A percentile compares a stretch with the other conserved stretches of the same genome.
These are phyloP conservation scores for Nemophila menziesii DNA, from an alignment of 257 asterid species.

Conservation along the genomic window DNA sequence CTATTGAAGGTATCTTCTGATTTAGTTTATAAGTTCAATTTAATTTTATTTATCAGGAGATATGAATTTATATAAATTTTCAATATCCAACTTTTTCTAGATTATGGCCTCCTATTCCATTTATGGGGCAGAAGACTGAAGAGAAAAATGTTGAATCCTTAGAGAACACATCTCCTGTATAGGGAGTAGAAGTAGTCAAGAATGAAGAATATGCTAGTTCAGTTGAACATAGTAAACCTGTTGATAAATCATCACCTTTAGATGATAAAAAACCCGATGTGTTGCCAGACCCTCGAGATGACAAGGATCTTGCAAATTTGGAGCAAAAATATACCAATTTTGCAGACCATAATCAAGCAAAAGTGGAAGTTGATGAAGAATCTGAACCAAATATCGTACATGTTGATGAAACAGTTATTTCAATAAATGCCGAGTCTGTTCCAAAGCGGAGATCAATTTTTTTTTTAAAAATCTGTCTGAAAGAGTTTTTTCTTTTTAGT, in stretches of 20 bases:
- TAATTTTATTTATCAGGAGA: neutral
- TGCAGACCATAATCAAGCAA: constrained; percentile 13
- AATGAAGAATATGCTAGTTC: constrained; percentile 25
- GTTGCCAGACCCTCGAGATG: constrained; percentile 30
- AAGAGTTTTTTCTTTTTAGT: too few species aligned
- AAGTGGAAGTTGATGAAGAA: constrained; percentile 27
- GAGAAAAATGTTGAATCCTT: constrained; percentile 34
- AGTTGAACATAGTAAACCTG: constrained; percentile 21
- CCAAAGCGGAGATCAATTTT: too few species aligned
- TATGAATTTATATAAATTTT: neutral
- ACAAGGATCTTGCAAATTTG: constrained; percentile 18
- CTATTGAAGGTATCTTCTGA: constrained; percentile 42
- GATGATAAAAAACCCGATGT: constrained; percentile 26
- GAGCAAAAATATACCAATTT: constrained; percentile 25
- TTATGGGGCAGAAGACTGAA: constrained; percentile 59
- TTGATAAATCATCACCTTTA: constrained; percentile 30
- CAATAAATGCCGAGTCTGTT: constrained; percentile 11
- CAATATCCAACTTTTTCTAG: constrained; percentile 54
- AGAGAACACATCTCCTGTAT: constrained; percentile 19
- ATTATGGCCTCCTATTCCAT: constrained; percentile 74
- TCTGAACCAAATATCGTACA: constrained; percentile 30
- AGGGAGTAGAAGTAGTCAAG: constrained; percentile 20
- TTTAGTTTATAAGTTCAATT: too few species aligned
- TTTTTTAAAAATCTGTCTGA: too few species aligned
- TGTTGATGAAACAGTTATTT: constrained; percentile 33